Percentiles rank a stretch among this genome's conserved stretches.
Evolutionary conservation across 495 filamentous ascomycete species (phyloP).

Genomic region (Penicillium paradoxum): DNA sequence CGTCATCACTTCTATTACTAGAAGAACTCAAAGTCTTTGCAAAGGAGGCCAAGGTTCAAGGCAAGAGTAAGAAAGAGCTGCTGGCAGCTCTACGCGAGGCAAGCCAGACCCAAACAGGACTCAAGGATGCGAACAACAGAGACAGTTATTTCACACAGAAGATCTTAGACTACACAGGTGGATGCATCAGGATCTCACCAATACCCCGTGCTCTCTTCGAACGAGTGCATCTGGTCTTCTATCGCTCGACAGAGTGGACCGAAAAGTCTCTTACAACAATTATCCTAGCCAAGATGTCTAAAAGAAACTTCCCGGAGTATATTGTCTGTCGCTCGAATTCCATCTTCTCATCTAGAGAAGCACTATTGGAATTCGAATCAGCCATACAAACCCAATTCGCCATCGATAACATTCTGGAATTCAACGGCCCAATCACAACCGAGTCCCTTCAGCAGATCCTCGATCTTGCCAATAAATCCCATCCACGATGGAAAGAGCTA

Average conservation of each 20-base stretch:
- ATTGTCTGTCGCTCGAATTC: constrained; percentile 85
- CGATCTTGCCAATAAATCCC: constrained; percentile 65
- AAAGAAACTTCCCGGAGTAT: constrained; percentile 83
- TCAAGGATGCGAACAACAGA: constrained; percentile 57
- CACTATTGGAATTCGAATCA: constrained; percentile 84
- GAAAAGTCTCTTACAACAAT: constrained; percentile 95
- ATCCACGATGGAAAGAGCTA: constrained; percentile 74
- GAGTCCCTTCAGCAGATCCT: constrained; percentile 64
- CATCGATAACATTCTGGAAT: constrained; percentile 81
- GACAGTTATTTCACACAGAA: constrained; percentile 64
- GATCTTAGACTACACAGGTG: constrained; percentile 74
- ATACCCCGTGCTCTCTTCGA: constrained; percentile 81
- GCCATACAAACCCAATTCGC: constrained; percentile 76
- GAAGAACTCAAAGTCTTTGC: constrained; percentile 84
- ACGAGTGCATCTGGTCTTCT: constrained; percentile 91
- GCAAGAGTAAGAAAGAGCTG: constrained; percentile 84
- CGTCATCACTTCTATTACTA: constrained; percentile 69
- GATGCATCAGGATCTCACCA: constrained; percentile 74
- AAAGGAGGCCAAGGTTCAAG: constrained; percentile 80
- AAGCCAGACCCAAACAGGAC: constrained; percentile 67
- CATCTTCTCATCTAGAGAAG: constrained; percentile 72
- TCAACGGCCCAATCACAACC: constrained; percentile 64
- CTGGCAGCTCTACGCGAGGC: constrained; percentile 62
- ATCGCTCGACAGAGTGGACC: constrained; percentile 93
- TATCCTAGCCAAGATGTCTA: constrained; percentile 83